Evolutionary conservation across 2,329 filamentous ascomycete species (phyloP).

Genomic region (Diaporthe citri): DNA sequence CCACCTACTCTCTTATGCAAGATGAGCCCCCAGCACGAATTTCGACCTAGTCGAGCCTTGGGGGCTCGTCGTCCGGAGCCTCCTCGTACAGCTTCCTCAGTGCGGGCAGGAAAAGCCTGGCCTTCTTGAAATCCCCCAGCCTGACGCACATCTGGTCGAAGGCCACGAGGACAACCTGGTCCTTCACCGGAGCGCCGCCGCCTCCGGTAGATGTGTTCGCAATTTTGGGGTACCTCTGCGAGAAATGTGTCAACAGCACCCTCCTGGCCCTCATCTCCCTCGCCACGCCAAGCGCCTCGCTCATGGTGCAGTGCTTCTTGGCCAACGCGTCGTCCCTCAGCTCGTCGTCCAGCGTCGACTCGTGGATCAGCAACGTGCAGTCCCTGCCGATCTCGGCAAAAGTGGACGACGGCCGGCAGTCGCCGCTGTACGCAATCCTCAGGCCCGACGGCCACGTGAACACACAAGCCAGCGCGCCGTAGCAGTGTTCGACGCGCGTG

Average conservation of each 20-base stretch:
- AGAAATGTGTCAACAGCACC: slow-evolving; percentile 93
- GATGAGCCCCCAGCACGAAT: background rate
- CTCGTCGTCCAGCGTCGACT: slow-evolving; percentile 95
- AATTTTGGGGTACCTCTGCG: slow-evolving; percentile 89
- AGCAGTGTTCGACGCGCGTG: slow-evolving; percentile 82
- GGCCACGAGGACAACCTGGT: slow-evolving; percentile 76
- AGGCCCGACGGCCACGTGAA: slow-evolving; percentile 84
- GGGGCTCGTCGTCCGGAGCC: slow-evolving; percentile 45
- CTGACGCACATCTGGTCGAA: slow-evolving; percentile 85
- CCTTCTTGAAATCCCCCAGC: slow-evolving; percentile 76
- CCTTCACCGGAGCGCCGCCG: slow-evolving; percentile 49
- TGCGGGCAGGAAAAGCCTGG: slow-evolving; percentile 73
- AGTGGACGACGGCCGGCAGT: slow-evolving; percentile 81
- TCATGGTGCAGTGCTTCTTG: slow-evolving; percentile 92
- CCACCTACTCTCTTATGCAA: background rate
- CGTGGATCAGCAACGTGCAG: slow-evolving; percentile 89
- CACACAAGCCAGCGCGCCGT: slow-evolving; percentile 79
- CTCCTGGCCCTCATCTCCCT: slow-evolving; percentile 82
- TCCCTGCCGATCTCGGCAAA: slow-evolving; percentile 80
- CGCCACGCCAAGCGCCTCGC: slow-evolving; percentile 85
- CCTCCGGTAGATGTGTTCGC: slow-evolving; percentile 43
- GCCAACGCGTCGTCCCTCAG: slow-evolving; percentile 80
- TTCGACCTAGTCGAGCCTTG: background rate
- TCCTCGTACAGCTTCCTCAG: slow-evolving; percentile 68
- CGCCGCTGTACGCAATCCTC: slow-evolving; percentile 92